Evolutionary conservation across 2,329 filamentous ascomycete species (phyloP).

Genomic region (Pseudogymnoascus sp.): DNA sequence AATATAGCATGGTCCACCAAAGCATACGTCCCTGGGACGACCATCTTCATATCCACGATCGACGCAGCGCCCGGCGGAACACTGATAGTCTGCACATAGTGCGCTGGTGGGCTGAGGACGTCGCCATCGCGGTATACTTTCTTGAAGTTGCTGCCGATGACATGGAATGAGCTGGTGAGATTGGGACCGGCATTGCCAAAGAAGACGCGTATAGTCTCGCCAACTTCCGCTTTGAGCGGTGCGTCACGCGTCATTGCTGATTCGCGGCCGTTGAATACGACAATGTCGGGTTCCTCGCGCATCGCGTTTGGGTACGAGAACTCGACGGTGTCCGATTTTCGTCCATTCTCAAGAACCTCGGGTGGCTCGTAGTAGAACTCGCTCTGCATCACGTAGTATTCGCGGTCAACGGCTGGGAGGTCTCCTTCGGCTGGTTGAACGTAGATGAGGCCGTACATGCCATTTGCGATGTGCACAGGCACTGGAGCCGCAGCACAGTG

Average conservation of each 20-base stretch:
- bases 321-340: conserved; percentile 24
- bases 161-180: conserved; percentile 28
- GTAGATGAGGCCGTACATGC: conserved; percentile 31
- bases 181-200: conserved; percentile 31
- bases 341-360: conserved; percentile 26
- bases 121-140: conserved; percentile 27
- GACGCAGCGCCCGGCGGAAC: conserved; percentile 25
- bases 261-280: conserved; percentile 29
- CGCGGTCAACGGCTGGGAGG: conserved; percentile 26
- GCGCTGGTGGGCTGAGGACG: conserved; percentile 25
- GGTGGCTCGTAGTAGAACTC: conserved; percentile 32
- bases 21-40: conserved; percentile 28
- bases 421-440: conserved; percentile 27
- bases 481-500: conserved; percentile 30
- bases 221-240: conserved; percentile 25
- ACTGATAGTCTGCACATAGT: conserved; percentile 22
- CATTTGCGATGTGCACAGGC: conserved; percentile 31
- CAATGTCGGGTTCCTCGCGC: conserved; percentile 26
- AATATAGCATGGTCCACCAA: conserved; percentile 30
- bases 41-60: conserved; percentile 28
- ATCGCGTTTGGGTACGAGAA: conserved; percentile 29
- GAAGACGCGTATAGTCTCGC: conserved; percentile 28
- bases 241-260: conserved; percentile 25
- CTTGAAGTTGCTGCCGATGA: conserved; percentile 26
- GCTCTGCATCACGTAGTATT: conserved; percentile 32